Evolutionary conservation across 371 early-diverging fungal species (phyloP), one percentile per base, ranked within the genome.

Genomic region (Saksenaea oblongispora): DNA sequence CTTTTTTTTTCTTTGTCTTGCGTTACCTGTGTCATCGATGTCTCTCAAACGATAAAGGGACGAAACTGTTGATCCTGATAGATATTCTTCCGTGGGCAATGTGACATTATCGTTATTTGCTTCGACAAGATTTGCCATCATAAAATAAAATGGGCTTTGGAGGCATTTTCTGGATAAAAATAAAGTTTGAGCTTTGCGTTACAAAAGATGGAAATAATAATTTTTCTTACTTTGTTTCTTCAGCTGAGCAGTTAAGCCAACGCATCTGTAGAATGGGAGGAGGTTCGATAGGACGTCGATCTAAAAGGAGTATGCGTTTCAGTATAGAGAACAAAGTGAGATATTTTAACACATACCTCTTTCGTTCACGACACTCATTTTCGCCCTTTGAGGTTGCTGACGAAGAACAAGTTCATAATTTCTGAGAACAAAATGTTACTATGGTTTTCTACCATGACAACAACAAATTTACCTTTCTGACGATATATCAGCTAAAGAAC

Each of bases 31-130:
- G 59, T 86, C 84, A 71, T 91, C 90, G 24, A 84, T 73, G 64
- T 95, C 95, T 57, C 88, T 86, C 56, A 96, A 78, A 3, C 92
- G 84, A 72, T 92, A 88, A 24, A 94, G 74, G 5, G 95, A 93
- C 0, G 93, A 93, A 10, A 93, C 95, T 39, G 91, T 87, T 5
- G 92, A 89, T 11, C 97, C 97, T 27, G 68, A 64, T 15, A 74
- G 54, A 58, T 70, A 70, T 13, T 70, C 58, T 44, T 67, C 63
- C 1, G 62, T 44, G 2, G 74, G 66, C 58, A 71, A 28, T 17
- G 64, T 34, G 5, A 60, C 58, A 22, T 54, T 64, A 11, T 74
- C 79, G 24, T 73, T 71, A 54, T 79, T 79, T 11, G 78, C 72
- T 13, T 68, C 56, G 58, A 88, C 70, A 17, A 88, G 72, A 17